Evolutionary conservation across 345 rosid genomes (phyloP), one percentile per base, ranked within the genome.

Genomic region (Camelina neglecta): DNA sequence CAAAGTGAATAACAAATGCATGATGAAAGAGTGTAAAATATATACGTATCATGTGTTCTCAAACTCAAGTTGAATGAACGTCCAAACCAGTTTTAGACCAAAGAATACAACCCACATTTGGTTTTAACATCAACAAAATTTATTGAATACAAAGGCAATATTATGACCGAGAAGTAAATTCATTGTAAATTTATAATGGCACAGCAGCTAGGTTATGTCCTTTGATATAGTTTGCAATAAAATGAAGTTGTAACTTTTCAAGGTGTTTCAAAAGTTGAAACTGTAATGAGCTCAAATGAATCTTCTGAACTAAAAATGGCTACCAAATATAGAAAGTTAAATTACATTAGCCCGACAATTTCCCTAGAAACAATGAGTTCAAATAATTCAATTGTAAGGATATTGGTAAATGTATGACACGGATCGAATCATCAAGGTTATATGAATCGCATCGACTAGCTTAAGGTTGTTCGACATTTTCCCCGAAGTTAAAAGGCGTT

Each of bases 181-280:
- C 9, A 12, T 51, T 8, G 8, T 35, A 35, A 7, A 35, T 35
- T 35, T 7, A 7, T 39, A 36, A 33, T 35, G 23, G 8, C 4
- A 29, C 23, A 36, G 6, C 49, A 47, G 48, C 20, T 49, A 49
- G 1, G 11, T 67, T 50, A 49, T 50, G 48, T 53, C 35, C 12
- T 8, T 8, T 13, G 5, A 67, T 21, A 51, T 51, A 35, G 6
- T 51, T 51, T 3, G 2, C 56, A 53, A 4, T 15, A 18, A 53
- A 53, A 23, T 53, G 16, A 55, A 55, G 16, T 18, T 36, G 55
- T 69, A 44, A 56, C 36, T n/a, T 29, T 57, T 42, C 64, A 56
- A 26, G 11, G 16, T 69, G 26, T 21, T 70, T 31, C 39, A 45
- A 70, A 11, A 45, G 3, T 26, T 26, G 38, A 62, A 63, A 12